Base-by-base conservation (phyloP, 805 yeast genomes). In the Suhomyces canberraensis region DNA sequence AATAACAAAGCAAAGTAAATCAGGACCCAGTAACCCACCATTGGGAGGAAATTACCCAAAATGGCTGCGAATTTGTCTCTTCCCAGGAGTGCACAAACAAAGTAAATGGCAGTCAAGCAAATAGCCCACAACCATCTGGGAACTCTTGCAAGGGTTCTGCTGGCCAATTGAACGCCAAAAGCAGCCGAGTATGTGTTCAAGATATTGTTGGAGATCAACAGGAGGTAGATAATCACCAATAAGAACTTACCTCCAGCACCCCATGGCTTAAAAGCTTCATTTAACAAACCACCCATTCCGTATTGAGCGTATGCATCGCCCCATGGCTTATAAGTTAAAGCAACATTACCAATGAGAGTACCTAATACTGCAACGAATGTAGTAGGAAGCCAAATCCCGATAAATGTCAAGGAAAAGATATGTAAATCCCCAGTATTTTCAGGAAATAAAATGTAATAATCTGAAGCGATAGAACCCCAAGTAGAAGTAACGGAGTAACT, bases 391-490 rank as follows among this genome's bases (percentile, higher is more conserved):
- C 76, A 66, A 15, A 82, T 78, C 2, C 84, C 84, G 16, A 78
- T 62, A 45, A 83, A 79, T 0, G 95, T 86, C 45, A 81, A 62
- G 14, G 60, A 16, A 50, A 79, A 84, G 1, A 82, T 66, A 40
- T 71, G 72, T 36, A 56, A 42, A 37, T 76, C 76, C 2, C 84
- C 71, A 1, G 86, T 76, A 27, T 71, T 66, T 50, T 84, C 91
- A 1, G 95, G 95, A 48, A 87, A 79, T 34, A 86, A 67, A 33
- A 88, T 76, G 57, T 85, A 85, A 58, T 88, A 88, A 60, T 88
- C 96, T 0, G 90, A 72, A 0, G 95, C 86, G 42, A 85, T 75
- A 2, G 90, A 81, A 29, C 95, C 90, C 96, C 96, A 88, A 1
- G 96, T 85, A 3, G 87, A 76, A 3, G 95, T 86, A 31, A 83